Evolutionary conservation across 2,329 filamentous ascomycete genomes (phyloP).

Genomic region (Colletotrichum sp.): DNA sequence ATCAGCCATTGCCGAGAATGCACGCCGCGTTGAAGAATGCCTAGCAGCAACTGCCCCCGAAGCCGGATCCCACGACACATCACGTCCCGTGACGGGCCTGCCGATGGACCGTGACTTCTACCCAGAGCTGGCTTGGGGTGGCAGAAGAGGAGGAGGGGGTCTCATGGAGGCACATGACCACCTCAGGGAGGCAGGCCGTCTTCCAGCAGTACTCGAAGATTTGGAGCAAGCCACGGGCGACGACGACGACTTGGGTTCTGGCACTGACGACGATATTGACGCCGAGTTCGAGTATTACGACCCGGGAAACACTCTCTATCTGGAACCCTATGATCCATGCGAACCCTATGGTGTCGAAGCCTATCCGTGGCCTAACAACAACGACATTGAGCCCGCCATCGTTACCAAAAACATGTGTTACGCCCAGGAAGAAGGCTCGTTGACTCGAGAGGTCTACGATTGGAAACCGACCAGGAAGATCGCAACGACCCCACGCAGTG

Average conservation of each 20-base stretch:
- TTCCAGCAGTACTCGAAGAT: background rate
- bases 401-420: background rate
- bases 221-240: too few species aligned
- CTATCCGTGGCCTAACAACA: background rate
- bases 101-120: background rate
- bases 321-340: background rate
- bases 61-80: background rate
- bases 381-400: background rate
- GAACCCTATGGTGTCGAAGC: background rate
- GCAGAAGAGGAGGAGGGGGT: background rate
- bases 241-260: background rate
- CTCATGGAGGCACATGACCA: background rate
- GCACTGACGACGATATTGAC: background rate
- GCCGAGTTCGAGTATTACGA: background rate
- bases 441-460: background rate
- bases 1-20: too few species aligned
- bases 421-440: background rate
- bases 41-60: too few species aligned
- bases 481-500: background rate
- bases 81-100: background rate
- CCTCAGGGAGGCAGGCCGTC: background rate
- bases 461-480: background rate
- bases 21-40: too few species aligned
- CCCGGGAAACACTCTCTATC: background rate
- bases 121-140: background rate